Percentiles rank a stretch among this genome's conserved stretches.
Conservation (phyloP, 2,329 filamentous ascomycete species). For the Didymellaceae sp. region DNA sequence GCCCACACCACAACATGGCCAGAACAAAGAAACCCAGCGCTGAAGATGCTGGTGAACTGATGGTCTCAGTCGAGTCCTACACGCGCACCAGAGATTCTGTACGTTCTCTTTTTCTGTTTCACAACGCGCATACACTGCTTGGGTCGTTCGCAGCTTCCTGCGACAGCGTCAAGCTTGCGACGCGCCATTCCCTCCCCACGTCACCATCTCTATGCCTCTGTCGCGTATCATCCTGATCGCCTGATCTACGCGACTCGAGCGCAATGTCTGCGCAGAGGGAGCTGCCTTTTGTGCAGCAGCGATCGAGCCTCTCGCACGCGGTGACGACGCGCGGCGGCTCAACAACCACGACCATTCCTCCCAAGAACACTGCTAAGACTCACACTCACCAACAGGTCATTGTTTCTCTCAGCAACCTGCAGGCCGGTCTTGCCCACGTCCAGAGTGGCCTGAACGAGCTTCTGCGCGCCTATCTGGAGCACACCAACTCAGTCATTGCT, state of each 20-base stretch:
- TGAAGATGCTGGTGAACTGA: conserved; percentile 44
- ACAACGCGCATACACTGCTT: conserved; percentile 7
- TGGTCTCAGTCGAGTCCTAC: conserved; percentile 75
- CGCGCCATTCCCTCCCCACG: conserved; percentile 10
- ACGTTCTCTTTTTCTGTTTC: conserved; percentile 53
- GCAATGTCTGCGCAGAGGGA: conserved; percentile 12
- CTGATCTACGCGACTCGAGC: conserved; percentile 32
- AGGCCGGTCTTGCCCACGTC: conserved; percentile 57
- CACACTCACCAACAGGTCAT: conserved; percentile 64
- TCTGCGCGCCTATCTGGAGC: conserved; percentile 82
- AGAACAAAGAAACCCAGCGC: conserved; percentile 41
- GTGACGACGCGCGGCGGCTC: conserved; percentile 7
- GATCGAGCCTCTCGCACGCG: neutral
- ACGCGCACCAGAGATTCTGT: conserved; percentile 82
- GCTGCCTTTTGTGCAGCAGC: conserved; percentile 15
- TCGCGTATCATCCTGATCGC: conserved; percentile 26
- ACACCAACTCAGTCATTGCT: conserved; percentile 79
- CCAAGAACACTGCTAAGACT: conserved; percentile 12
- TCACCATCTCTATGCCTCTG: neutral
- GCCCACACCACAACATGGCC: conserved; percentile 29
- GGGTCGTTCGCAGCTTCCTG: conserved; percentile 6
- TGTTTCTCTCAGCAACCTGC: conserved; percentile 77
- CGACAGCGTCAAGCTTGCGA: conserved; percentile 1
- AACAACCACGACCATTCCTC: neutral
- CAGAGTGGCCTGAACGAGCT: conserved; percentile 73